Evolutionary conservation across 2,329 filamentous ascomycete genomes (phyloP), one percentile per base, ranked within the genome.

Genomic region (Cordyceps pruinosa): DNA sequence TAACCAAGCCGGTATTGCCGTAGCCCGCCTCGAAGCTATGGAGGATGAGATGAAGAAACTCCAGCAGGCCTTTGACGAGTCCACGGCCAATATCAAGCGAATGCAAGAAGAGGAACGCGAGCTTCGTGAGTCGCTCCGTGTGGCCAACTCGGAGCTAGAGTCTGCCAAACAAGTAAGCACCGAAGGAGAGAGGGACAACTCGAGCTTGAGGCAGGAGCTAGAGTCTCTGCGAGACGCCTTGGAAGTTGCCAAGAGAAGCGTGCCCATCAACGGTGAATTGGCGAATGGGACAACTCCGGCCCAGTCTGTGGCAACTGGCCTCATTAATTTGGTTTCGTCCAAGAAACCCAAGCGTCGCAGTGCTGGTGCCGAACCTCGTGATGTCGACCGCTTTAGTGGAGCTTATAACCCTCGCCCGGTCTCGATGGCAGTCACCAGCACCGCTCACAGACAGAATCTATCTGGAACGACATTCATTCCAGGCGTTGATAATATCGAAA

Each of bases 261-360:
- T 82, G 30, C 89, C 92, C 10, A 76, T 87, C 65, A 91, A 91
- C 66, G 89, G 90, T 57, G 76, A 79, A 17, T 60, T 70, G 23
- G 62, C 68, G 32, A 77, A 76, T 52, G 74, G 75, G 21, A 64
- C 65, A 23, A 66, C 68, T 44, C 61, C 65, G 10, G 70, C 75
- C 19, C 77, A 83, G 50, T 74, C 83, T 41, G 78, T 81, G 55
- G 76, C 82, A 30, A 88, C 81, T 68, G 92, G 91, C 42, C 83
- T 99, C 61, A 97, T 99, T 80, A 99, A 97, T 72, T 80, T 99
- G 34, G 94, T 99, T 26, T 89, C 93, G 2, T 93, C 90, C 50
- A 97, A 97, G 84, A 97, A 96, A 76, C 90, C 92, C 42, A 97
- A 97, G 80, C 83, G 94, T 68, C 84, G 94, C 63, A 97, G 93